A percentile compares a stretch with the other conserved stretches of the same genome.
Evolutionary conservation across 1,139 yeast genomes (phyloP).

Genomic region (Geotrichum armillariae): DNA sequence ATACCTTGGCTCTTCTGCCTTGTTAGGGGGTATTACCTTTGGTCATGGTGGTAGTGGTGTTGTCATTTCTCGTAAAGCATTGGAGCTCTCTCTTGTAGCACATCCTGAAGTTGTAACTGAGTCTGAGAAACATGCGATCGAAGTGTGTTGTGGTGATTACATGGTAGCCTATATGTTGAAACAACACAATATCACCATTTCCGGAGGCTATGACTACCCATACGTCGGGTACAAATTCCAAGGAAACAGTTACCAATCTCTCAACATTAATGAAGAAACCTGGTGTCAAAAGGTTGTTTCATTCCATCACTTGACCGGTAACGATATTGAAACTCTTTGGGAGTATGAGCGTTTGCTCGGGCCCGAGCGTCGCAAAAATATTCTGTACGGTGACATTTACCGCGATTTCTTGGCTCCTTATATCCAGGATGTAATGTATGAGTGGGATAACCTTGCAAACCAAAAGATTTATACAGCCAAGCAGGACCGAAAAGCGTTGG

Average conservation of each 20-base stretch:
- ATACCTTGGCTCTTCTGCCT: slow-evolving; percentile 38
- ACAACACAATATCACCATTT: slow-evolving; percentile 23
- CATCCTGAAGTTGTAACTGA: slow-evolving; percentile 31
- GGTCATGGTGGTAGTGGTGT: slow-evolving; percentile 45
- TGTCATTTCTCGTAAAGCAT: slow-evolving; percentile 37
- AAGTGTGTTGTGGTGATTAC: slow-evolving; percentile 41
- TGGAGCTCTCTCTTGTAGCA: slow-evolving; percentile 28
- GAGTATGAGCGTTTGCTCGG: slow-evolving; percentile 39
- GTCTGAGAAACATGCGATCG: slow-evolving; percentile 32
- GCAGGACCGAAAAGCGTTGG: slow-evolving; percentile 23
- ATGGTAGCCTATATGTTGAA: slow-evolving; percentile 37
- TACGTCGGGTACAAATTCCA: slow-evolving; percentile 33
- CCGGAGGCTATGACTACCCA: slow-evolving; percentile 28
- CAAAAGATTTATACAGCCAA: slow-evolving; percentile 20
- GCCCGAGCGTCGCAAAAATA: slow-evolving; percentile 30
- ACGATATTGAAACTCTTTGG: slow-evolving; percentile 39
- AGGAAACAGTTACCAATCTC: slow-evolving; percentile 34
- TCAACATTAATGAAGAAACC: slow-evolving; percentile 26
- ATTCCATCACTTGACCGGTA: slow-evolving; percentile 39
- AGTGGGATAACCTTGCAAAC: slow-evolving; percentile 36
- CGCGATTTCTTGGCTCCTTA: slow-evolving; percentile 39
- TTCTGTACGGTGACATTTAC: slow-evolving; percentile 37
- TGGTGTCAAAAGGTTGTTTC: slow-evolving; percentile 41
- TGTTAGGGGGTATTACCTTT: slow-evolving; percentile 28
- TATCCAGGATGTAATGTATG: slow-evolving; percentile 28